Base-by-base conservation (phyloP, 1,284 basidiomycete genomes). In the Blastosporella zonata region DNA sequence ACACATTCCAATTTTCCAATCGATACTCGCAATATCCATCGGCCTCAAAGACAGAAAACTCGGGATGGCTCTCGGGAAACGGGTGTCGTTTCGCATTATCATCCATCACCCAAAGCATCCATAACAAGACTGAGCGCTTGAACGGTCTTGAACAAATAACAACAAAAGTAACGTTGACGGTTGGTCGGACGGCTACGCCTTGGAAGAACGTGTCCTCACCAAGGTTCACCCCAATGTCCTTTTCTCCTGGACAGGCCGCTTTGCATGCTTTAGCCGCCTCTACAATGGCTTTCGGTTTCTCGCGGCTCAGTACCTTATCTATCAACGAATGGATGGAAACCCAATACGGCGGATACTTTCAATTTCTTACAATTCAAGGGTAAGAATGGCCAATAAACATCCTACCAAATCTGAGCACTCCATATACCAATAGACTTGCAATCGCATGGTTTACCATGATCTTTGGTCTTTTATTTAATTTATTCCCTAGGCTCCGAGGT, bases 291-390 rank as follows among this genome's bases (percentile, higher is more conserved):
- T 77, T 74, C 59, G 79, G 78, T 0, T 82, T 70, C 55, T 54
- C 62, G 3, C 62, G 65, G 28, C 61, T 81, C 13, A 57, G 63
- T 43, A 55, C 57, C 3, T 54, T 76, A 12, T 54, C 65, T 6
- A 62, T 73, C 15, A 63, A 72, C 51, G 55, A 47, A 1, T 73
- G 65, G 57, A 72, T 84, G 27, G 48, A 55, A 2, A 53, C 55
- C 1, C 78, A 79, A 58, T 79, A 75, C 54, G 84, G 85, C 17
- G 87, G 87, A 0, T 79, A 83, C 55, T 74, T 75, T 40, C 83
- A 84, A 61, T 91, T 79, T 60, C 66, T 93, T 43, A 92, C 90
- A 0, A 87, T 90, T 52, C 81, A 87, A 66, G 86, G 85, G 87
- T 85, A 55, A 33, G 73, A 64, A 5, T 43, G 8, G 15, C 4